phyloP scores from a whole-genome alignment of 345 rosid species.

The Linum trigynum region DNA sequence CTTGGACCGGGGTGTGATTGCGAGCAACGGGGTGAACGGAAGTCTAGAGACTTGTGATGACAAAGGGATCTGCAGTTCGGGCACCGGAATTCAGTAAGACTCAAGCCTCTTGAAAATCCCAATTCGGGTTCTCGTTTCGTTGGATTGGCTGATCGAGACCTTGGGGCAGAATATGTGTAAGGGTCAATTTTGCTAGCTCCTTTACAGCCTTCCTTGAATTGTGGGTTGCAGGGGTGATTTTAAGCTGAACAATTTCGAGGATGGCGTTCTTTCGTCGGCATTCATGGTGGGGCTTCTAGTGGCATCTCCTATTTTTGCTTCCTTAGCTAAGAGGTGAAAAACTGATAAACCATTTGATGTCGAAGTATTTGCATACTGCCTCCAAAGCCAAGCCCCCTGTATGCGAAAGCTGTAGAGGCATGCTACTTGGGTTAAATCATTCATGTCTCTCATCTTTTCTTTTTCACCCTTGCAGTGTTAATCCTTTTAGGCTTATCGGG shows the following conservation, averaged over 20 bases:
- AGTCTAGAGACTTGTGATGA: constrained; percentile 19
- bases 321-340: constrained; percentile 16
- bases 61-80: constrained; percentile 18
- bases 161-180: neutral
- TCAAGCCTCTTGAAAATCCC: neutral
- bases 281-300: constrained; percentile 26
- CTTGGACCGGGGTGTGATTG: constrained; percentile 22
- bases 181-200: neutral
- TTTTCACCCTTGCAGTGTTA: constrained; percentile 2
- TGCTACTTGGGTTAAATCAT: neutral
- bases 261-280: constrained; percentile 22
- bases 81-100: constrained; percentile 21
- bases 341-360: neutral
- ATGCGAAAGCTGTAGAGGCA: neutral
- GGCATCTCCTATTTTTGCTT: constrained; percentile 24
- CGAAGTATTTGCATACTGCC: neutral
- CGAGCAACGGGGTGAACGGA: constrained; percentile 23
- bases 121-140: neutral
- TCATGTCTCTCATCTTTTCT: neutral
- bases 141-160: neutral
- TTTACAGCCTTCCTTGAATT: neutral
- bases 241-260: constrained; percentile 20
- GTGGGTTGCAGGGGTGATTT: constrained; percentile 19
- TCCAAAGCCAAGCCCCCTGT: neutral
- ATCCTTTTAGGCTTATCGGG: constrained; percentile 22